Evolutionary conservation across 352 stramenopile genomes (phyloP).

Genomic region (Plasmopara muralis): DNA sequence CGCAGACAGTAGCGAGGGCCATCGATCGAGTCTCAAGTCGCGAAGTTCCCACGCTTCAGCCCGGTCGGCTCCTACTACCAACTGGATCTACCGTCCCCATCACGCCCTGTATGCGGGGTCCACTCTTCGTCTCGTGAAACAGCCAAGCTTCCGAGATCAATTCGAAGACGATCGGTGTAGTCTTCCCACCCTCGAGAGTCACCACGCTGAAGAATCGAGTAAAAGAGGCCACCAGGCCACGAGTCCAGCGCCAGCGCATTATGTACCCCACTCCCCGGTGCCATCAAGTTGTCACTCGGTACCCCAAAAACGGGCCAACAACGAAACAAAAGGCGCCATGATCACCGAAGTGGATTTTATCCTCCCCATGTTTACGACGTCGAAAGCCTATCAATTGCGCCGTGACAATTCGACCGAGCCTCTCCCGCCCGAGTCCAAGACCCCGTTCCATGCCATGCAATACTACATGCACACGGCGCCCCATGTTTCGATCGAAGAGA

Average conservation of each 20-base stretch:
- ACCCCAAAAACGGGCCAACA: constrained; percentile 28
- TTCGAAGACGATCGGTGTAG: constrained; percentile 53
- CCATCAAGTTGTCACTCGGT: constrained; percentile 19
- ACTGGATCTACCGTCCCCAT: constrained; percentile 18
- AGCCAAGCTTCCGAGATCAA: constrained; percentile 36
- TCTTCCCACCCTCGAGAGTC: constrained; percentile 45
- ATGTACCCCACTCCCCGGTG: constrained; percentile 23
- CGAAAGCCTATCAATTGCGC: not conserved
- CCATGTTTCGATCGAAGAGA: constrained; percentile 78
- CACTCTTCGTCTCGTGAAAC: constrained; percentile 26
- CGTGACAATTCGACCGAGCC: too few species aligned
- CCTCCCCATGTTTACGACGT: constrained; percentile 31
- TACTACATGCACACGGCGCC: constrained; percentile 34
- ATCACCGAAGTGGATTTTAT: constrained; percentile 55
- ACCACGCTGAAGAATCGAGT: constrained; percentile 15
- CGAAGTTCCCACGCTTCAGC: constrained; percentile 32
- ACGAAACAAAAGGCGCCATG: constrained; percentile 36
- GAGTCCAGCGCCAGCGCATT: constrained; percentile 8
- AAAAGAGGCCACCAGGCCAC: not conserved
- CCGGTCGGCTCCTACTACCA: constrained; percentile 14
- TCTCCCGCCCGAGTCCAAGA: not conserved
- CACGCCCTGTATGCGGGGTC: constrained; percentile 5
- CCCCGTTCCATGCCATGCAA: constrained; percentile 20
- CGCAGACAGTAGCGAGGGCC: constrained; percentile 18
- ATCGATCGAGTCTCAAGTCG: constrained; percentile 35